Conservation (phyloP, 495 filamentous ascomycete genomes). For the Cudoniella acicularis region DNA sequence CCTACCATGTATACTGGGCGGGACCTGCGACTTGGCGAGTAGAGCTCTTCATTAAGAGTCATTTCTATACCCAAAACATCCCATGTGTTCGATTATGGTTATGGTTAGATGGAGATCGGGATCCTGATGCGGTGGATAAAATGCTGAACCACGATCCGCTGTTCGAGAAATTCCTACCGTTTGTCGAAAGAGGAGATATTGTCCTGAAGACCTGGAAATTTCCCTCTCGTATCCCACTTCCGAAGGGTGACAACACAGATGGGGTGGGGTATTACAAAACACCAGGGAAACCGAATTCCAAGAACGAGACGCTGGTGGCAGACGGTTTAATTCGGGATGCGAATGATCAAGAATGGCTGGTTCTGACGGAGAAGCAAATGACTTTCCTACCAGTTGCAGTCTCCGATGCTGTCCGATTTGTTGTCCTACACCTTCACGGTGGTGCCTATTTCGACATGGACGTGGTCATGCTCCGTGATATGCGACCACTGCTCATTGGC, state of each 20-base stretch:
- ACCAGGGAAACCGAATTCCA: constrained; percentile 33
- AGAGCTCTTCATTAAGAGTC: constrained; percentile 53
- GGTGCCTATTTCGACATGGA: constrained; percentile 58
- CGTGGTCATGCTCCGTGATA: constrained; percentile 51
- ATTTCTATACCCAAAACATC: constrained; percentile 55
- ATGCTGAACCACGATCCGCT: constrained; percentile 47
- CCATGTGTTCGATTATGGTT: constrained; percentile 49
- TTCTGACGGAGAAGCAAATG: constrained; percentile 50
- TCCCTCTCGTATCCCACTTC: constrained; percentile 48
- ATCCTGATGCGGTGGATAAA: constrained; percentile 40
- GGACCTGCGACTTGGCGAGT: constrained; percentile 55
- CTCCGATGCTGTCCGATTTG: constrained; percentile 49
- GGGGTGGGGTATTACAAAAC: constrained; percentile 39
- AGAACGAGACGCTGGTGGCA: constrained; percentile 40
- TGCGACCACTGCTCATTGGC: constrained; percentile 48
- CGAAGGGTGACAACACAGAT: constrained; percentile 37
- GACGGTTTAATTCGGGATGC: constrained; percentile 44
- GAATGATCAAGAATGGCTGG: constrained; percentile 47
- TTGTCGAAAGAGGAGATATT: constrained; percentile 52
- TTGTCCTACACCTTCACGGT: constrained; percentile 52
- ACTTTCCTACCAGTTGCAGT: constrained; percentile 39
- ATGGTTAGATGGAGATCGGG: constrained; percentile 50
- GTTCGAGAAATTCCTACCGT: constrained; percentile 48
- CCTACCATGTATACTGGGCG: constrained; percentile 57
- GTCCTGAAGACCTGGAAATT: constrained; percentile 49